phyloP scores from a whole-genome alignment of 176 grass and related monocot species.

The Dactylis glomerata region DNA sequence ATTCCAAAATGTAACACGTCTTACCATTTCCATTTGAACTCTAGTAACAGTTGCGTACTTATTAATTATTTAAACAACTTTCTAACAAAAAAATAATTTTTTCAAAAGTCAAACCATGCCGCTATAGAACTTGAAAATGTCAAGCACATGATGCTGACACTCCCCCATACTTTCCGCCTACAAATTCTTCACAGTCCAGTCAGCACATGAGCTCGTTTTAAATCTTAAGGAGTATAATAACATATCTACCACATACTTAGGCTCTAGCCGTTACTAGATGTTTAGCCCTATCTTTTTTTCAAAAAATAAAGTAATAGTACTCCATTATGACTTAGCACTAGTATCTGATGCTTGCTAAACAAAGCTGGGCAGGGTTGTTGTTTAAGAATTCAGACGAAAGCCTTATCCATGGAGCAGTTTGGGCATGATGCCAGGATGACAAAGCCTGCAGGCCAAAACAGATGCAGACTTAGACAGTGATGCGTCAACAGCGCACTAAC shows the following conservation, averaged over 20 bases:
- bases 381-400: background rate
- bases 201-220: background rate
- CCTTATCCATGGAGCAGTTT: background rate
- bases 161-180: background rate
- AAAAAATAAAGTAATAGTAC: background rate
- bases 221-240: background rate
- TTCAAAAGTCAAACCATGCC: background rate
- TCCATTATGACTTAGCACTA: background rate
- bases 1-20: too few relatives aligned
- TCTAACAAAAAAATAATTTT: background rate
- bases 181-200: background rate
- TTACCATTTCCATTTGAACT: too few relatives aligned
- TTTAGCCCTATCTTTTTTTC: background rate
- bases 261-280: background rate
- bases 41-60: too few relatives aligned
- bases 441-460: constrained; percentile 5
- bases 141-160: background rate
- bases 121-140: background rate
- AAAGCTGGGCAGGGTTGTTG: background rate
- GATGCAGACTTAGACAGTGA: background rate
- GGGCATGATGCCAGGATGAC: constrained; percentile 16
- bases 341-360: background rate
- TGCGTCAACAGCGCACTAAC: constrained; percentile 12
- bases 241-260: background rate
- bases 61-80: background rate